phyloP scores from a whole-genome alignment of 2,329 filamentous ascomycete species.

The Sordariomycetes sp. region DNA sequence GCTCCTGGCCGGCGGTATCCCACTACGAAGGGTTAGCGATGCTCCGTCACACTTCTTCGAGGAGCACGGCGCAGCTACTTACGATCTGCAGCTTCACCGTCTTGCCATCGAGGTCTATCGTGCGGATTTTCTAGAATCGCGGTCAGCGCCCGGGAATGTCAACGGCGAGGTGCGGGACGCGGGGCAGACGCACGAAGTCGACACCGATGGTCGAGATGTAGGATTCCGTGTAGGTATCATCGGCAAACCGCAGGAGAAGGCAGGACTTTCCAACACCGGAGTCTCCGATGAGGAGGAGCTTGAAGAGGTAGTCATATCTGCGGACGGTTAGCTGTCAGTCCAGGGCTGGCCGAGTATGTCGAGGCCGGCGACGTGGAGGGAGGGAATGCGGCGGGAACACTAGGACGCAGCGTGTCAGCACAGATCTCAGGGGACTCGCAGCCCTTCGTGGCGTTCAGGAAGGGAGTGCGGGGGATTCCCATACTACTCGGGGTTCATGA shows the following conservation, averaged over 20 bases:
- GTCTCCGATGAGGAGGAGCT: slow-evolving; percentile 99
- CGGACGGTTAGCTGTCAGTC: not conserved
- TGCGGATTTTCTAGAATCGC: slow-evolving; percentile 80
- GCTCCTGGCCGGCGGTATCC: slow-evolving; percentile 98
- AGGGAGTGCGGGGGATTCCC: slow-evolving; percentile 23
- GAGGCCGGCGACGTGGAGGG: not conserved
- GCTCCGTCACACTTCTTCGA: not conserved
- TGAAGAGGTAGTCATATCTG: slow-evolving; percentile 99
- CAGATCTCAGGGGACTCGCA: not conserved
- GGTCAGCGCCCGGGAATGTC: not conserved
- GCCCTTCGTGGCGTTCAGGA: not conserved
- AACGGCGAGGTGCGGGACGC: not conserved
- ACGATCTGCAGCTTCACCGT: slow-evolving; percentile 99
- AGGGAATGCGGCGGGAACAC: slow-evolving; percentile 5
- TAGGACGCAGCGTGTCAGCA: slow-evolving; percentile 1
- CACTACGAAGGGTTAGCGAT: slow-evolving; percentile 44
- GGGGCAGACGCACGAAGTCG: slow-evolving; percentile 69
- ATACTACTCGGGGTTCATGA: slow-evolving; percentile 89
- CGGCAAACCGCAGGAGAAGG: slow-evolving; percentile 91
- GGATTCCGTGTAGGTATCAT: slow-evolving; percentile 98
- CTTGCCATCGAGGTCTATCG: slow-evolving; percentile 98
- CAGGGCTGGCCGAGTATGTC: not conserved
- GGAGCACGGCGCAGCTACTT: slow-evolving; percentile 24
- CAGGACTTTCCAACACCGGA: slow-evolving; percentile 99
- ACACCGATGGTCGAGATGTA: slow-evolving; percentile 99